Percentiles rank a stretch among this genome's conserved stretches.
phyloP scores from a whole-genome alignment of 306 rosid species.

The Fragaria vesca region DNA sequence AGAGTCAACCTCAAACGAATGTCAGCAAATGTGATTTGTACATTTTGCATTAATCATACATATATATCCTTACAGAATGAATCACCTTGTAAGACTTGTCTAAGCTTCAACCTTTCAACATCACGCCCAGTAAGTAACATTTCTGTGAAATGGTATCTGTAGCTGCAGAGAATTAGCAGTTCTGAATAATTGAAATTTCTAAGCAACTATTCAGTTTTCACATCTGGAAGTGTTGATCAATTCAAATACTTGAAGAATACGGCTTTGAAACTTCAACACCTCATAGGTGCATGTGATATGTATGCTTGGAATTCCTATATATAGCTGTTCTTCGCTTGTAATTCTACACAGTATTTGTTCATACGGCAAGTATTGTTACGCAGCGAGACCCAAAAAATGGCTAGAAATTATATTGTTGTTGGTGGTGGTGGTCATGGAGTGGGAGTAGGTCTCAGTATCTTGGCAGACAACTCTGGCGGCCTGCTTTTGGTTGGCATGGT shows the following conservation, averaged over 20 bases:
- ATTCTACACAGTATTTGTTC: not conserved
- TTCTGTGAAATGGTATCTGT: not conserved
- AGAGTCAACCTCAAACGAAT: not conserved
- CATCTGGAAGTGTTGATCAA: not conserved
- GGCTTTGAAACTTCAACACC: not conserved
- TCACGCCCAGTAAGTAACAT: not conserved
- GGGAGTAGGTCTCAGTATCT: not conserved
- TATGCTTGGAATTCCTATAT: not conserved
- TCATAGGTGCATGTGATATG: not conserved
- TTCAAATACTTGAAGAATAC: not conserved
- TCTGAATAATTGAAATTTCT: not conserved
- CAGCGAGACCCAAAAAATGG: constrained; percentile 15
- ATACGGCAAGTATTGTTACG: not conserved
- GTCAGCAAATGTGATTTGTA: not conserved
- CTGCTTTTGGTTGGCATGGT: constrained; percentile 27
- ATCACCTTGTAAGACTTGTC: not conserved
- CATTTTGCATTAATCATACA: not conserved
- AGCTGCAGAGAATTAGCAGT: not conserved
- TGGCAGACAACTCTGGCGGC: not conserved
- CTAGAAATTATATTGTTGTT: constrained; percentile 10
- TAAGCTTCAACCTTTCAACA: not conserved
- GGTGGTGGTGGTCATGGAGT: not conserved
- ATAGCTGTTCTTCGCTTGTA: not conserved
- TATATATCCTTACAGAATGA: not conserved
- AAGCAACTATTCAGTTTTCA: not conserved